phyloP scores from a whole-genome alignment of 495 filamentous ascomycete genomes.

The Penicillium waksmanii region DNA sequence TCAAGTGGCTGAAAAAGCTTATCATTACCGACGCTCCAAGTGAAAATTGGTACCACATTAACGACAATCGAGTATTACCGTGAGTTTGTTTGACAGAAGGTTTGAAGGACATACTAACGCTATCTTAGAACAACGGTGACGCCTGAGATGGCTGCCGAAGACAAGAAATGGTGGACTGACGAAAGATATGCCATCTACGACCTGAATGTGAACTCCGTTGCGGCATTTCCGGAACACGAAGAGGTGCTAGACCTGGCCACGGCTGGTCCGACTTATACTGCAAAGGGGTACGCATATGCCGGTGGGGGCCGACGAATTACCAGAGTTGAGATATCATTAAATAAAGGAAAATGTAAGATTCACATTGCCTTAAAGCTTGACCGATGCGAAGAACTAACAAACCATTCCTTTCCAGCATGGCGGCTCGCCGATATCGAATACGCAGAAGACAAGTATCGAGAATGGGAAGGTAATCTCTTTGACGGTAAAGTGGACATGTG shows the following conservation, averaged over 20 bases:
- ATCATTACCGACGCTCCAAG: conserved; percentile 79
- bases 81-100: conserved; percentile 23
- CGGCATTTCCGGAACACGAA: conserved; percentile 80
- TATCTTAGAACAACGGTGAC: conserved; percentile 69
- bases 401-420: conserved; percentile 60
- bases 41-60: conserved; percentile 96
- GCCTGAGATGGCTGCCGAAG: conserved; percentile 76
- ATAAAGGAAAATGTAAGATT: conserved; percentile 46
- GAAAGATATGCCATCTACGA: conserved; percentile 96
- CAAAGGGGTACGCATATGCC: conserved; percentile 85
- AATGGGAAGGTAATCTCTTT: conserved; percentile 67
- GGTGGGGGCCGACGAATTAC: conserved; percentile 88
- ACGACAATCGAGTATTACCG: conserved; percentile 91
- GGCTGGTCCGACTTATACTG: conserved; percentile 58
- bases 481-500: conserved; percentile 82
- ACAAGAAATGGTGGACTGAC: conserved; percentile 84
- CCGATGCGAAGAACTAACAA: conserved; percentile 17
- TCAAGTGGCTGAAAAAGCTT: conserved; percentile 91
- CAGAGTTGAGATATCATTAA: conserved; percentile 81
- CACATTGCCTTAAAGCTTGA: neutral
- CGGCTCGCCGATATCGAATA: conserved; percentile 79
- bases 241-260: conserved; percentile 63
- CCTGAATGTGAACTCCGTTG: conserved; percentile 84
- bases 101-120: conserved; percentile 2
- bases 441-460: conserved; percentile 83